These are phyloP conservation scores for Aquilaria agallochum DNA, from an alignment of 441 rosid genomes.

Conservation along the genomic window DNA sequence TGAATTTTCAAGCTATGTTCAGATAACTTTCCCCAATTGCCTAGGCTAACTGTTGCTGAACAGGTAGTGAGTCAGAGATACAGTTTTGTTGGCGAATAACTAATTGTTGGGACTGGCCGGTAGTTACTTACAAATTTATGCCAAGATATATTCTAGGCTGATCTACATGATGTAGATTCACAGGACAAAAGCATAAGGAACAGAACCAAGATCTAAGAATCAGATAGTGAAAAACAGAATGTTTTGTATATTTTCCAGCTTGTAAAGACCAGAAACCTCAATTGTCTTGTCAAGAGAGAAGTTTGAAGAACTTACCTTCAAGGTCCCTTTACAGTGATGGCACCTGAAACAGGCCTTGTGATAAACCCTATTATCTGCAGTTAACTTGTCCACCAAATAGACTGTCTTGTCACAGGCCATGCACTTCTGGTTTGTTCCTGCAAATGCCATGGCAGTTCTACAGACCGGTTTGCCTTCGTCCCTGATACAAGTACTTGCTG, in stretches of 20 bases:
- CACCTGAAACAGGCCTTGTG: conserved; percentile 98
- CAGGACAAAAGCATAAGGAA: no score
- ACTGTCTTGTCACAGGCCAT: conserved; percentile 98
- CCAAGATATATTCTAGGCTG: no score
- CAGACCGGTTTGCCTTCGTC: neutral
- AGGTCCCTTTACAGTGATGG: conserved; percentile 99
- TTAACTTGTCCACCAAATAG: conserved; percentile 87
- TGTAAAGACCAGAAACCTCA: no score
- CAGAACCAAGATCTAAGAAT: neutral
- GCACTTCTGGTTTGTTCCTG: conserved; percentile 98
- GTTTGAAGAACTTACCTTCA: conserved; percentile 48
- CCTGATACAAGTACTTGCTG: conserved; percentile 15
- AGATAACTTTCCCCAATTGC: no score
- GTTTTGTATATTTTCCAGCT: no score
- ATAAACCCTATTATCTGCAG: conserved; percentile 85
- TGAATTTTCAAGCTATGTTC: no score
- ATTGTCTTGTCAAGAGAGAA: neutral
- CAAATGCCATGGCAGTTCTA: conserved; percentile 71
- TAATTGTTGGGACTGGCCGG: no score
- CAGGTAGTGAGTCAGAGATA: no score
- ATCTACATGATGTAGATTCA: no score
- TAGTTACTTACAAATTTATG: no score
- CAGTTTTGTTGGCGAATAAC: no score
- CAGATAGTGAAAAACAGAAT: neutral
- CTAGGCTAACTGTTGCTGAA: no score